Conservation (phyloP, 495 filamentous ascomycete genomes). For the Tuber borchii region DNA sequence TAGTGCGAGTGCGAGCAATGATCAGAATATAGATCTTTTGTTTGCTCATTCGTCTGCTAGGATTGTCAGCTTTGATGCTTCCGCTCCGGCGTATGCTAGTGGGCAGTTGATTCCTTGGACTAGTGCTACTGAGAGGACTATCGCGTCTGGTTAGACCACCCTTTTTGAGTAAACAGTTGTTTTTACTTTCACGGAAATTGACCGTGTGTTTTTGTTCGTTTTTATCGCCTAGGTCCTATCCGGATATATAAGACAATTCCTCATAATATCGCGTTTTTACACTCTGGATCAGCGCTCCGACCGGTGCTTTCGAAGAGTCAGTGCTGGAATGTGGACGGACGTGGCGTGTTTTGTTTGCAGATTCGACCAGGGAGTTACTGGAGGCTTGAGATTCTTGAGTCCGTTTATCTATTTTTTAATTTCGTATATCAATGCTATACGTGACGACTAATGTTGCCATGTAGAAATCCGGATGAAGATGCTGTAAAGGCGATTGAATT, state of each 20-base stretch:
- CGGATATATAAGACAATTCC: conserved; percentile 41
- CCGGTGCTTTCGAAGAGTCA: conserved; percentile 38
- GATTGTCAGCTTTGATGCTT: conserved; percentile 35
- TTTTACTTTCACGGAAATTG: not conserved
- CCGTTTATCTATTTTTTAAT: conserved; percentile 10
- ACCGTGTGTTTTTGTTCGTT: not conserved
- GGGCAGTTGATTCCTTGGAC: conserved; percentile 36
- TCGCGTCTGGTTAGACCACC: conserved; percentile 31
- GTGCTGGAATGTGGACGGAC: conserved; percentile 41
- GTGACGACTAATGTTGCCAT: conserved; percentile 15
- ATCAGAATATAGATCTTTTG: conserved; percentile 37
- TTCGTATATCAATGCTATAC: conserved; percentile 9
- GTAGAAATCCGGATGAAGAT: conserved; percentile 11
- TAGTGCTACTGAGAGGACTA: conserved; percentile 37
- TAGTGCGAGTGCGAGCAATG: conserved; percentile 22
- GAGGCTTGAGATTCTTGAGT: conserved; percentile 42
- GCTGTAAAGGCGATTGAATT: conserved; percentile 36
- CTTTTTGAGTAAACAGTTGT: not conserved
- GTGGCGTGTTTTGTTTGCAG: conserved; percentile 35
- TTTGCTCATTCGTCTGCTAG: conserved; percentile 37
- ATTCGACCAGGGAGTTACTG: conserved; percentile 40
- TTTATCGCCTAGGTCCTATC: conserved; percentile 29
- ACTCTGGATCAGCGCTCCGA: conserved; percentile 36
- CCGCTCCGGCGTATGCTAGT: conserved; percentile 2
- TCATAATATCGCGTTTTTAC: conserved; percentile 39